A percentile compares a stretch with the other conserved stretches of the same genome.
These are phyloP conservation scores for Ophiostoma tasmaniense DNA, from an alignment of 2,329 filamentous ascomycete genomes.

Conservation along the genomic window DNA sequence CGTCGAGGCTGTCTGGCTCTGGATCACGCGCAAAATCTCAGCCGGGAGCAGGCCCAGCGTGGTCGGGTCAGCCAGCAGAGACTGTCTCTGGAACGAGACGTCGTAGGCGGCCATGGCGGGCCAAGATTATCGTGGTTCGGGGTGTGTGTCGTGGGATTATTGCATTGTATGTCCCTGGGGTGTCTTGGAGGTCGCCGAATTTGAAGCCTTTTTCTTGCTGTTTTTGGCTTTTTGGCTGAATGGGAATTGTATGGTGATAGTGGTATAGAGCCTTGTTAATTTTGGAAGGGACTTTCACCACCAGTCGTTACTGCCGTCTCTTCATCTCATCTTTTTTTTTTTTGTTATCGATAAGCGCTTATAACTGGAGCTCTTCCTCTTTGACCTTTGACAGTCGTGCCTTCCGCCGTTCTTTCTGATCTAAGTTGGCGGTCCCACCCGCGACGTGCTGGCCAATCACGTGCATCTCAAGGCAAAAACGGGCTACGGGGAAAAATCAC, in stretches of 20 bases:
- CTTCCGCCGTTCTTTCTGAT: not conserved
- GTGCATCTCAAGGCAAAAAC: constrained; percentile 7
- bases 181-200: not conserved
- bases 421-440: constrained; percentile 6
- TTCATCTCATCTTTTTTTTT: constrained; percentile 11
- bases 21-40: constrained; percentile 61
- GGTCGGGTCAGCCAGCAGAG: constrained; percentile 46
- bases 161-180: constrained; percentile 4
- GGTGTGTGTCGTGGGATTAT: constrained; percentile 7
- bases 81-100: constrained; percentile 45
- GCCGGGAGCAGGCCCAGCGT: constrained; percentile 54
- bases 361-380: constrained; percentile 2
- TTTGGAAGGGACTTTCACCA: not conserved
- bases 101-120: constrained; percentile 46
- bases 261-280: constrained; percentile 8
- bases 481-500: constrained; percentile 13
- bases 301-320: constrained; percentile 8
- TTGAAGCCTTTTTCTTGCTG: constrained; percentile 3
- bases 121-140: not conserved
- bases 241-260: constrained; percentile 1
- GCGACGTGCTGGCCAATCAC: constrained; percentile 5
- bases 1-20: constrained; percentile 31
- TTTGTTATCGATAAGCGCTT: constrained; percentile 16
- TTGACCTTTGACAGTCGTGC: not conserved
- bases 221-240: not conserved